Evolutionary conservation across 2,329 filamentous ascomycete species (phyloP), one percentile per base, ranked within the genome.

Genomic region (Penicillium hesseltinei): DNA sequence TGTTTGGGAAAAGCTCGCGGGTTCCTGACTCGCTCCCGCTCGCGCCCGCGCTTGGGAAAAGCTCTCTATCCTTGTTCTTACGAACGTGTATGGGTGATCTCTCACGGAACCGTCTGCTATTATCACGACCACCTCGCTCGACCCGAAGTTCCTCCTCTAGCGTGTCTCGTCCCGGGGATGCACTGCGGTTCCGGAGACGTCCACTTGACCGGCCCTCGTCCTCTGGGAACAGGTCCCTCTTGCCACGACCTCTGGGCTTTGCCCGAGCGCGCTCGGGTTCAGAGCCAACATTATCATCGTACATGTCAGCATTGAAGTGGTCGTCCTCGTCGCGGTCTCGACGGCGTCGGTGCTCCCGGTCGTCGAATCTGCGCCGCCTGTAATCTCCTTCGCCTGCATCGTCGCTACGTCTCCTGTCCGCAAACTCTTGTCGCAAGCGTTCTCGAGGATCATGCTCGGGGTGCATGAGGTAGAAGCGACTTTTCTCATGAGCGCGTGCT

Each of bases 381-480:
- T 78, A 80, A 60, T 77, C 77, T 27, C 77, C 75, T 50, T 75
- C 73, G 27, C 69, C 69, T 25, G 71, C 66, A 46, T 74, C 73
- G 11, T 71, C 64, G 33, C 72, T 71, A 51, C 74, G 71, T 43
- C 78, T 72, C 56, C 78, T 73, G 40, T 84, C 81, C 5, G 73
- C 67, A 38, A 78, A 73, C 50, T 83, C 80, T 57, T 80, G 81
- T 58, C 87, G 82, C 61, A 86, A 79, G 51, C 85, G 84, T 76
- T 90, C 91, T 64, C 88, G 87, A 2, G 89, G 91, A 68, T 96
- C 92, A 70, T 92, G 86, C 66, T 96, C 90, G 1, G 93, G 93
- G 66, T 97, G 90, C 68, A 94, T 83, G 36, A 97, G 85, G 72
- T 99, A 99, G 78, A 95, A 97, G 13, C 91, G 84, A 75, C 93